Percentiles rank a stretch among this genome's conserved stretches.
These are phyloP conservation scores for Paramecium sexaurelia DNA, from an alignment of 73 alveolate species.

Conservation along the genomic window DNA sequence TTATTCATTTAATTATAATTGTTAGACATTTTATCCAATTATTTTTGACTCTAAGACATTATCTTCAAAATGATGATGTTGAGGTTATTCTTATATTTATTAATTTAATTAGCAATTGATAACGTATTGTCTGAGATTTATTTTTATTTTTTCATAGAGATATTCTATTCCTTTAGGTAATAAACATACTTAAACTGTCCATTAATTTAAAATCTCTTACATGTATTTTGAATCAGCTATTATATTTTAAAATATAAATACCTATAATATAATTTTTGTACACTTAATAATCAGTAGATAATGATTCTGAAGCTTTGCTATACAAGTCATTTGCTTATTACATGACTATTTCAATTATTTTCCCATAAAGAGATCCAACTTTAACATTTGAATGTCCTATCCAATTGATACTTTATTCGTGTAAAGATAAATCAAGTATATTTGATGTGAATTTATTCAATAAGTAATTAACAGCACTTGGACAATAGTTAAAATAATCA, in stretches of 20 bases:
- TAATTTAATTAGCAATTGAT: background rate
- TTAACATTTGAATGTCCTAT: conserved; percentile 26
- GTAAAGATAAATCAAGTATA: background rate
- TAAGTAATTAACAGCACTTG: background rate
- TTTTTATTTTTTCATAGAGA: conserved; percentile 5
- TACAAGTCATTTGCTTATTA: background rate
- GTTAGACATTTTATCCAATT: background rate
- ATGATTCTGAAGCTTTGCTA: background rate
- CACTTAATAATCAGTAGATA: background rate
- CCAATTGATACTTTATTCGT: conserved; percentile 50
- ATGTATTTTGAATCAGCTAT: background rate
- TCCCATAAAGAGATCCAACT: conserved; percentile 4
- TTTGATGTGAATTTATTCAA: background rate
- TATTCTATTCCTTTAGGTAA: conserved; percentile 18
- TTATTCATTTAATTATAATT: background rate
- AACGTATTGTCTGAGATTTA: conserved; percentile 12
- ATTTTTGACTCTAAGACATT: background rate
- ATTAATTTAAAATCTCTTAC: background rate
- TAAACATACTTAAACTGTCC: conserved; percentile 20
- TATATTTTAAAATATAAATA: background rate
- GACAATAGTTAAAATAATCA: background rate
- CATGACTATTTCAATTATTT: background rate
- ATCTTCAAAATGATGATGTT: background rate
- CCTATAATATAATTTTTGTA: conserved; percentile 7
- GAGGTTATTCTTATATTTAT: background rate